These are phyloP conservation scores for Hyphopichia khmerensis DNA, from an alignment of 1,139 yeast species.

Conservation along the genomic window DNA sequence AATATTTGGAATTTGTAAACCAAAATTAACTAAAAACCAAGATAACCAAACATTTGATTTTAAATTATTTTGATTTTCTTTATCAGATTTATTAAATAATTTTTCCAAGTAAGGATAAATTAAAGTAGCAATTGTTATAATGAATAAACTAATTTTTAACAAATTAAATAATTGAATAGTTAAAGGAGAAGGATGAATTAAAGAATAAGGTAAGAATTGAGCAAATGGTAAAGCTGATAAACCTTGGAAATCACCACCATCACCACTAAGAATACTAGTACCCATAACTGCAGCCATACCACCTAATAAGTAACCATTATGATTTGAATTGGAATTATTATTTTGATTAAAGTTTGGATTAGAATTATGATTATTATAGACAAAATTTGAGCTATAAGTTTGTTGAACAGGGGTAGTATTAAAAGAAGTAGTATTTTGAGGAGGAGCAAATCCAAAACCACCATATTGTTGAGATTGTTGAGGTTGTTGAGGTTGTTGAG, in stretches of 20 bases:
- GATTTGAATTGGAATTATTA: conserved; percentile 8
- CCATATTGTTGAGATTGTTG: conserved; percentile 8
- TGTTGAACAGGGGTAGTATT: conserved; percentile 22
- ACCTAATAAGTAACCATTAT: conserved; percentile 46
- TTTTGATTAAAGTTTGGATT: conserved; percentile 8
- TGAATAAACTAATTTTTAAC: conserved; percentile 23
- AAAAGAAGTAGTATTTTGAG: conserved; percentile 15
- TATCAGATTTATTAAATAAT: background rate
- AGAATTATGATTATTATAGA: conserved; percentile 5
- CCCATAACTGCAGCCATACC: conserved; percentile 59
- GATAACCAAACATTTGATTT: conserved; percentile 9
- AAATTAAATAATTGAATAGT: conserved; percentile 27
- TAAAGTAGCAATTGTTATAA: conserved; percentile 21
- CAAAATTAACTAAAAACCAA: conserved; percentile 30
- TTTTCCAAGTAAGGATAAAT: conserved; percentile 3
- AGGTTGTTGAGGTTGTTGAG: conserved; percentile 6
- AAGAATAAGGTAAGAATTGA: conserved; percentile 22
- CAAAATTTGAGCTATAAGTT: conserved; percentile 6
- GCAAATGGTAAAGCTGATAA: conserved; percentile 36
- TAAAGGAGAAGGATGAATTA: conserved; percentile 24
- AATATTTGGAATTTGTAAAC: conserved; percentile 28
- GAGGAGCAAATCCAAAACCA: conserved; percentile 24
- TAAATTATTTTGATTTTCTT: conserved; percentile 2
- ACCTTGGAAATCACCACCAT: conserved; percentile 39
- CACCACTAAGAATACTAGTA: conserved; percentile 39